phyloP scores from a whole-genome alignment of 2,329 filamentous ascomycete species.

The Torrubiellomyces zombiae region DNA sequence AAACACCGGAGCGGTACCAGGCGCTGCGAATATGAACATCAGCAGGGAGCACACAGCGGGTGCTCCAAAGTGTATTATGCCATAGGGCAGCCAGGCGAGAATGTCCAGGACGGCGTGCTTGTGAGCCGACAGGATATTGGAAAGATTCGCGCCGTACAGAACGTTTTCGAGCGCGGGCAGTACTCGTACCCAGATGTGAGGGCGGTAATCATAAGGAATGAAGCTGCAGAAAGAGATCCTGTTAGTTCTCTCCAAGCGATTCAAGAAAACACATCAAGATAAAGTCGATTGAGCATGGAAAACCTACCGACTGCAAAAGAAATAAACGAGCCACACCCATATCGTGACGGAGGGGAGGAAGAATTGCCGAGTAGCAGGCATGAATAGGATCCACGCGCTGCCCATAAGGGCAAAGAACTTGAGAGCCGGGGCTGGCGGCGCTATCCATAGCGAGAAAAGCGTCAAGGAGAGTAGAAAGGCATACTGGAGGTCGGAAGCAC shows the following conservation, averaged over 20 bases:
- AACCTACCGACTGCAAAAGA: conserved; percentile 82
- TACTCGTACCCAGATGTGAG: conserved; percentile 89
- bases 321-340: conserved; percentile 75
- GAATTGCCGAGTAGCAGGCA: conserved; percentile 80
- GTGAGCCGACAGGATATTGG: conserved; percentile 86
- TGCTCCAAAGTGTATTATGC: conserved; percentile 75
- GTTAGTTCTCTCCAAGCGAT: conserved; percentile 1
- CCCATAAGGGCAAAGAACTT: conserved; percentile 58
- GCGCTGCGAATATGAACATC: conserved; percentile 80
- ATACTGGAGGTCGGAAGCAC: conserved; percentile 72
- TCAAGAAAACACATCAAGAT: neutral
- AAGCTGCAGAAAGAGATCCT: conserved; percentile 40
- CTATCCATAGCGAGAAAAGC: conserved; percentile 71
- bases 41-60: conserved; percentile 62
- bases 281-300: too few species aligned
- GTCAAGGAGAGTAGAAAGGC: conserved; percentile 54
- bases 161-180: conserved; percentile 92
- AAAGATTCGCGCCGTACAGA: conserved; percentile 86
- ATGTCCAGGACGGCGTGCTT: conserved; percentile 71
- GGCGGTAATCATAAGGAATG: conserved; percentile 74
- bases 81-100: conserved; percentile 86
- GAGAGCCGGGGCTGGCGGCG: conserved; percentile 61
- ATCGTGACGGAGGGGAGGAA: conserved; percentile 77
- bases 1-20: conserved; percentile 70
- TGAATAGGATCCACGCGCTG: conserved; percentile 52